Conservation (phyloP, 352 stramenopile species). For the Hyaloperonospora brassicae region DNA sequence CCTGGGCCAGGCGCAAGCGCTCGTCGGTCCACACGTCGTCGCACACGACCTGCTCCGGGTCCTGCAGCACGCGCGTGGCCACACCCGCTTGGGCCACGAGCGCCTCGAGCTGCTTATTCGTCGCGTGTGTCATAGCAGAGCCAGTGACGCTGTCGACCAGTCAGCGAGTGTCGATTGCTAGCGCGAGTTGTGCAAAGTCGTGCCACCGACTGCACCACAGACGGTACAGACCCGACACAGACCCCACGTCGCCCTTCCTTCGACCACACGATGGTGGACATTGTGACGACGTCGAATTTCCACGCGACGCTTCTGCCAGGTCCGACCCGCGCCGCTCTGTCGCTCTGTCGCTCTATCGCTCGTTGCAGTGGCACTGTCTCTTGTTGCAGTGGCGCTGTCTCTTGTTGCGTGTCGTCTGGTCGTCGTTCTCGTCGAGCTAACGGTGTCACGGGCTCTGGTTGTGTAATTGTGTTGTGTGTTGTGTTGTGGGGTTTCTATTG, state of each 20-base stretch:
- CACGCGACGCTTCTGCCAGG: constrained; percentile 78
- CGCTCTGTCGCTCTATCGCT: too few species aligned
- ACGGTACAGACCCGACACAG: too few species aligned
- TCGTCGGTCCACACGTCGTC: constrained; percentile 81
- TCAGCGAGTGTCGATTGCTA: too few species aligned
- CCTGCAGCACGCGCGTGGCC: constrained; percentile 53
- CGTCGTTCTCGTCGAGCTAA: too few species aligned
- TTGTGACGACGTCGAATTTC: constrained; percentile 84
- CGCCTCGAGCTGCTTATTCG: constrained; percentile 66
- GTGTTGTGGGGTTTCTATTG: not conserved
- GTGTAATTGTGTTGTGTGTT: not conserved
- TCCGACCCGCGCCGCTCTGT: constrained; percentile 11
- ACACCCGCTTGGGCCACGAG: constrained; percentile 72
- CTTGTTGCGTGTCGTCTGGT: too few species aligned
- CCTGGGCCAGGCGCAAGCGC: constrained; percentile 57
- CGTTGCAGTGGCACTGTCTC: too few species aligned
- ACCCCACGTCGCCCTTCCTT: too few species aligned
- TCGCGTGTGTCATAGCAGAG: constrained; percentile 9
- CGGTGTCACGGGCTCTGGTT: not conserved
- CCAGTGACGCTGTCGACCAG: too few species aligned
- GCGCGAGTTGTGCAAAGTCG: too few species aligned
- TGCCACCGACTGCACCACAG: too few species aligned
- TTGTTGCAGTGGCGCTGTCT: too few species aligned
- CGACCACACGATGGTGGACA: not conserved
- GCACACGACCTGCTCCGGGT: constrained; percentile 54